Evolutionary conservation across 2,329 filamentous ascomycete genomes (phyloP).

Genomic region (Fusarium lateritium): DNA sequence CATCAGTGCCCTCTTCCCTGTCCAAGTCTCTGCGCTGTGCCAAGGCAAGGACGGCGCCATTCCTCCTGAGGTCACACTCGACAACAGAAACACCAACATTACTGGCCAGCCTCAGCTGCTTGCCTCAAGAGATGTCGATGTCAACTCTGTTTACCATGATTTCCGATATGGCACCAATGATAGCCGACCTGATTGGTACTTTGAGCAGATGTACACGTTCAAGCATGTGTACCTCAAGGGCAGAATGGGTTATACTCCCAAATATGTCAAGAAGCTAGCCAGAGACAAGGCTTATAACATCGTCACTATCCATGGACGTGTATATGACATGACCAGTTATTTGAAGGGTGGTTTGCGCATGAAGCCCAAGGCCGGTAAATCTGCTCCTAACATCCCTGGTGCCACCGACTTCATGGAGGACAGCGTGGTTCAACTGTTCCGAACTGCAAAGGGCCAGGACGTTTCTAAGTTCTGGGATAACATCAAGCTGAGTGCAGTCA

Average conservation of each 20-base stretch:
- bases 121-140: slow-evolving; percentile 69
- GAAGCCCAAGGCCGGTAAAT: slow-evolving; percentile 67
- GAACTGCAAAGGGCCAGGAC: slow-evolving; percentile 81
- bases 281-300: slow-evolving; percentile 75
- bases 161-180: slow-evolving; percentile 90
- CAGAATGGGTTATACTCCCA: slow-evolving; percentile 83
- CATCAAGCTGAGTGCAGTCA: slow-evolving; percentile 69
- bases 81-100: slow-evolving; percentile 85
- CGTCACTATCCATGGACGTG: slow-evolving; percentile 81
- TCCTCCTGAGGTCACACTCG: slow-evolving; percentile 82
- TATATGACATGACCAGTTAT: slow-evolving; percentile 94
- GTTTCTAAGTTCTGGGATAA: slow-evolving; percentile 87
- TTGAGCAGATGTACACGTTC: slow-evolving; percentile 85
- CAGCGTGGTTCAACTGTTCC: slow-evolving; percentile 82
- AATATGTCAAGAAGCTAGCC: slow-evolving; percentile 82
- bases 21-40: slow-evolving; percentile 95
- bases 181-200: slow-evolving; percentile 91
- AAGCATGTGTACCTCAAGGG: slow-evolving; percentile 88
- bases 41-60: slow-evolving; percentile 77
- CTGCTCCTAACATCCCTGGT: slow-evolving; percentile 61
- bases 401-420: slow-evolving; percentile 86
- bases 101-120: slow-evolving; percentile 76
- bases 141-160: slow-evolving; percentile 88
- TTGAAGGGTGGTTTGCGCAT: slow-evolving; percentile 79
- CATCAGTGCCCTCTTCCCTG: slow-evolving; percentile 89